Conservation (phyloP, 2,329 filamentous ascomycete genomes). For the Septoria linicola region DNA sequence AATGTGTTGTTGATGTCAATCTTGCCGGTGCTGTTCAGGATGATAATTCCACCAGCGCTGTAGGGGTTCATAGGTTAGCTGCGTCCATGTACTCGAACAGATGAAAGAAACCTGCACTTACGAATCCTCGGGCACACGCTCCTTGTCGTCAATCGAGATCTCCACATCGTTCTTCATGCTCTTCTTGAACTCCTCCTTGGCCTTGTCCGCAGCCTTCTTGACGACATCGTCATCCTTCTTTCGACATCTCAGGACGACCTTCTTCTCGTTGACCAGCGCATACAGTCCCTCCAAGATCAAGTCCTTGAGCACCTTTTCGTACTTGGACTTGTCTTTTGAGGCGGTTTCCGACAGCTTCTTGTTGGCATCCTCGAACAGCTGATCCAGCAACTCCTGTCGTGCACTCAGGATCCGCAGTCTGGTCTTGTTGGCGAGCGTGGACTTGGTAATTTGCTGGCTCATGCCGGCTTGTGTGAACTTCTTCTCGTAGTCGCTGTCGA, state of each 20-base stretch:
- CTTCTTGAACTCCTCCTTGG: conserved; percentile 80
- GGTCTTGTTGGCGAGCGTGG: conserved; percentile 93
- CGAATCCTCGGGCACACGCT: conserved; percentile 78
- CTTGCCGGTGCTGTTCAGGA: conserved; percentile 82
- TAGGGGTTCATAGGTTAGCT: conserved; percentile 25
- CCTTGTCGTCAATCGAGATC: conserved; percentile 72
- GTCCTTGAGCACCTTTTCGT: conserved; percentile 72
- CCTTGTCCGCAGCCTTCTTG: conserved; percentile 74
- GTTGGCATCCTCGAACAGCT: conserved; percentile 78
- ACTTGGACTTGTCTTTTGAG: conserved; percentile 69
- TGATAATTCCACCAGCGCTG: conserved; percentile 78
- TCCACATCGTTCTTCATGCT: conserved; percentile 64
- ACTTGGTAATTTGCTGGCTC: conserved; percentile 98
- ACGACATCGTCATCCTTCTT: conserved; percentile 75
- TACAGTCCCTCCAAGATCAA: conserved; percentile 88
- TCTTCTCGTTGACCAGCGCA: conserved; percentile 72
- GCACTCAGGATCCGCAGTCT: conserved; percentile 83
- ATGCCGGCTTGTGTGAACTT: conserved; percentile 99
- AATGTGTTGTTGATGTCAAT: conserved; percentile 99
- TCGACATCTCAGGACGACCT: conserved; percentile 70
- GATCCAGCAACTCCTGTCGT: conserved; percentile 86
- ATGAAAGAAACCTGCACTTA: conserved; percentile 54
- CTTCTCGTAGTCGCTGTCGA: conserved; percentile 93
- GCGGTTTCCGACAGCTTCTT: conserved; percentile 62
- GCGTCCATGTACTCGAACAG: background rate